Evolutionary conservation across 1,284 basidiomycete genomes (phyloP).

Genomic region (Irpex lacteus): DNA sequence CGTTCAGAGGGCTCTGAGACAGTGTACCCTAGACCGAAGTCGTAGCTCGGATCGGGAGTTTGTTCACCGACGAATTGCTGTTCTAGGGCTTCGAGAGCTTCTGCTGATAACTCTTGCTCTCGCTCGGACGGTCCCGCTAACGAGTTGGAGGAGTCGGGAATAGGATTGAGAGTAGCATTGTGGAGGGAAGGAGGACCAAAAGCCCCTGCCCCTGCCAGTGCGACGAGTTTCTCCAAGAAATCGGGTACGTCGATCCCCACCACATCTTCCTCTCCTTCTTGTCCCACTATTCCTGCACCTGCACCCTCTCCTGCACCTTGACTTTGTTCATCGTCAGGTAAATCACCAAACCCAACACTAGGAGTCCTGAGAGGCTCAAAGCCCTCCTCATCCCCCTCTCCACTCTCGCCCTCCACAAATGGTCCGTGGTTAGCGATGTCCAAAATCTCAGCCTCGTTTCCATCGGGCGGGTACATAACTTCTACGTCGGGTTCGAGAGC

Average conservation of each 20-base stretch:
- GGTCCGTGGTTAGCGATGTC: not conserved
- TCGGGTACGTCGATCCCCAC: not conserved
- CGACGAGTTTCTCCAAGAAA: not conserved
- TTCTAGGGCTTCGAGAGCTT: not conserved
- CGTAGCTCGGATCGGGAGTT: not conserved
- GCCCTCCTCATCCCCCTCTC: too few relatives aligned
- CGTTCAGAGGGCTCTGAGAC: not conserved
- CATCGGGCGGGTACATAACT: not conserved
- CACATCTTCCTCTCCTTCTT: too few relatives aligned
- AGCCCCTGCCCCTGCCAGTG: too few relatives aligned
- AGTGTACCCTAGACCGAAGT: not conserved
- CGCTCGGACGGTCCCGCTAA: too few relatives aligned
- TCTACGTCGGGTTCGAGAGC: not conserved
- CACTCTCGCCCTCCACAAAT: too few relatives aligned
- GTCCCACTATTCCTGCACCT: too few relatives aligned
- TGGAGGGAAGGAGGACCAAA: too few relatives aligned
- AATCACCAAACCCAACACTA: slow-evolving; percentile 18
- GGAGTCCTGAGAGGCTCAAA: slow-evolving; percentile 18
- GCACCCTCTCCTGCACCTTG: not conserved
- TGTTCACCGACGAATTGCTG: not conserved
- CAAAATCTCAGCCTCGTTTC: not conserved
- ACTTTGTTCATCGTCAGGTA: slow-evolving; percentile 3
- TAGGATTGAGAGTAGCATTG: too few relatives aligned
- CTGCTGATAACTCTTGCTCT: not conserved
- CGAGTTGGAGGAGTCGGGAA: too few relatives aligned